Percentiles rank a stretch among this genome's conserved stretches.
Evolutionary conservation across 2,329 filamentous ascomycete genomes (phyloP).

Genomic region (Cryphonectria parasitica): DNA sequence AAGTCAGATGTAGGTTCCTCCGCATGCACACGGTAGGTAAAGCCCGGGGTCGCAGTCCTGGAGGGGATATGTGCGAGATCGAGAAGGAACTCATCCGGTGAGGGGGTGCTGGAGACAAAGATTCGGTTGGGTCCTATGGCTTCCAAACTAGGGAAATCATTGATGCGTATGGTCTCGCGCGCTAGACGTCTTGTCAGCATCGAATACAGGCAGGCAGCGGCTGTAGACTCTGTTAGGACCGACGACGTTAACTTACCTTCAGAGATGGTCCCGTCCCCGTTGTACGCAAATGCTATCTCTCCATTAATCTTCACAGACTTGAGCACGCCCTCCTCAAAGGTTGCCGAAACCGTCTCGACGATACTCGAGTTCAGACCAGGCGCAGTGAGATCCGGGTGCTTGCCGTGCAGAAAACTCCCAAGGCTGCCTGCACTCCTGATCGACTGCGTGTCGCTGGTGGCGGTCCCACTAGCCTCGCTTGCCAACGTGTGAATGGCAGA

Average conservation of each 20-base stretch:
- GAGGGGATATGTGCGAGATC: slow-evolving; percentile 68
- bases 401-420: slow-evolving; percentile 67
- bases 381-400: slow-evolving; percentile 80
- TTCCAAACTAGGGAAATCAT: slow-evolving; percentile 86
- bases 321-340: slow-evolving; percentile 74
- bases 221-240: slow-evolving; percentile 38
- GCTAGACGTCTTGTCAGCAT: slow-evolving; percentile 40
- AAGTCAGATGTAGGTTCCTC: slow-evolving; percentile 53
- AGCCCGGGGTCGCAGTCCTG: slow-evolving; percentile 75
- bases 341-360: slow-evolving; percentile 87
- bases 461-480: slow-evolving; percentile 64
- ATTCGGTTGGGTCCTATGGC: slow-evolving; percentile 92
- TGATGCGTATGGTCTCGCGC: slow-evolving; percentile 74
- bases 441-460: slow-evolving; percentile 82
- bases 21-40: slow-evolving; percentile 88
- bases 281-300: slow-evolving; percentile 87
- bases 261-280: slow-evolving; percentile 53
- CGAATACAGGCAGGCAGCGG: neutral
- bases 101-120: slow-evolving; percentile 73
- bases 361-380: slow-evolving; percentile 86
- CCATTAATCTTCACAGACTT: slow-evolving; percentile 77
- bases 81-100: slow-evolving; percentile 78
- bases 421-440: slow-evolving; percentile 86
- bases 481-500: slow-evolving; percentile 59
- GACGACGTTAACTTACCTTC: slow-evolving; percentile 52